Evolutionary conservation across 2,329 filamentous ascomycete species (phyloP).

Genomic region (Xylogone sp.): DNA sequence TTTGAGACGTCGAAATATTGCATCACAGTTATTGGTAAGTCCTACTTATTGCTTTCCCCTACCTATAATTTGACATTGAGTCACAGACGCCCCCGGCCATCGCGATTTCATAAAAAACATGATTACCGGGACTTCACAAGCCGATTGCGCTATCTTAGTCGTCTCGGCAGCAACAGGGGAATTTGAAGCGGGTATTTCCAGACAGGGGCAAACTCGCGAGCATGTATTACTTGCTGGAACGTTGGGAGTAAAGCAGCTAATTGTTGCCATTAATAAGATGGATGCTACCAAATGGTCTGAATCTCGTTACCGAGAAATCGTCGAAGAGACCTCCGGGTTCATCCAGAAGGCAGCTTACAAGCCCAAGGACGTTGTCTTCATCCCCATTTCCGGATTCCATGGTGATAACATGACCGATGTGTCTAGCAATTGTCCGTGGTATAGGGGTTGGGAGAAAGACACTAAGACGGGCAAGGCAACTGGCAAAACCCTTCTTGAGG

Average conservation of each 20-base stretch:
- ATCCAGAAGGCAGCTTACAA: constrained; percentile 99
- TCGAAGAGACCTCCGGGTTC: constrained; percentile 99
- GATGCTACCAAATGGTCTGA: constrained; percentile 99
- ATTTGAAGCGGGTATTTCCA: constrained; percentile 99
- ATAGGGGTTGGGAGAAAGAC: constrained; percentile 99
- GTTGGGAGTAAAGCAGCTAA: constrained; percentile 99
- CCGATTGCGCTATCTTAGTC: constrained; percentile 99
- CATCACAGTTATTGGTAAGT: constrained; percentile 93
- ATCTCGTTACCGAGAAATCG: constrained; percentile 95
- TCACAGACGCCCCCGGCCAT: constrained; percentile 88
- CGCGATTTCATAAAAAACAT: constrained; percentile 99
- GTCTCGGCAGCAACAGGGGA: constrained; percentile 99
- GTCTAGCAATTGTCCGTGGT: constrained; percentile 97
- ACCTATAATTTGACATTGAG: background rate
- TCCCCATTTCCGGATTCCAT: constrained; percentile 99
- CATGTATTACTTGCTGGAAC: constrained; percentile 99
- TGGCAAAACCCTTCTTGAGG: constrained; percentile 98
- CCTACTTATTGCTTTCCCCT: background rate
- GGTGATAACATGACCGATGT: constrained; percentile 98
- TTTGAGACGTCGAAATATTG: constrained; percentile 98
- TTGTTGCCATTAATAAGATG: constrained; percentile 99
- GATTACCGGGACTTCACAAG: constrained; percentile 99
- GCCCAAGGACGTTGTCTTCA: constrained; percentile 97
- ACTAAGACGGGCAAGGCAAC: constrained; percentile 79
- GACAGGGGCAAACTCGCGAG: constrained; percentile 99